phyloP scores from a whole-genome alignment of 2,329 filamentous ascomycete genomes.

The Arachnomyces sp. region DNA sequence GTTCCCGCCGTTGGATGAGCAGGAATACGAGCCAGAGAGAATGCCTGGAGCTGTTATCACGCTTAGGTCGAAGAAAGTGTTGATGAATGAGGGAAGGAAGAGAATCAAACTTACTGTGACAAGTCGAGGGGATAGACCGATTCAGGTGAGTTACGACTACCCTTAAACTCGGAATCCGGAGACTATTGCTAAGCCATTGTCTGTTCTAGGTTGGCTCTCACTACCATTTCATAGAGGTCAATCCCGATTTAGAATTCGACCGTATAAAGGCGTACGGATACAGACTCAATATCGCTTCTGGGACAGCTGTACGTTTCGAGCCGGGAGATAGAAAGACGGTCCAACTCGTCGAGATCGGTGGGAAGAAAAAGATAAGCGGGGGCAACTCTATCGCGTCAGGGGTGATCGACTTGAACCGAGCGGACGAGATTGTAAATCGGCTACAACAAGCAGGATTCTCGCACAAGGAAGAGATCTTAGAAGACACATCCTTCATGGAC shows the following conservation, averaged over 20 bases:
- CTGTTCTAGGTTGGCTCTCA: slow-evolving; percentile 64
- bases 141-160: slow-evolving; percentile 55
- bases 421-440: slow-evolving; percentile 57
- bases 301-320: slow-evolving; percentile 88
- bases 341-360: slow-evolving; percentile 78
- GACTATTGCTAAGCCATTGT: no score
- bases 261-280: slow-evolving; percentile 73
- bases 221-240: slow-evolving; percentile 95
- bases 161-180: not conserved
- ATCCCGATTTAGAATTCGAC: slow-evolving; percentile 83
- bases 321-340: slow-evolving; percentile 89
- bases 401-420: slow-evolving; percentile 54
- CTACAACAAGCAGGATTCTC: slow-evolving; percentile 68
- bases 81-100: slow-evolving; percentile 64
- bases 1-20: slow-evolving; percentile 58
- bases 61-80: slow-evolving; percentile 57
- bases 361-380: slow-evolving; percentile 68
- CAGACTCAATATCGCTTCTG: slow-evolving; percentile 80
- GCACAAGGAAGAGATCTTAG: slow-evolving; percentile 60
- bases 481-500: slow-evolving; percentile 49
- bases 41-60: slow-evolving; percentile 74
- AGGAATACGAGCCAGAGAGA: slow-evolving; percentile 57
- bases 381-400: slow-evolving; percentile 76
- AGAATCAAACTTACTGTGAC: slow-evolving; percentile 68
- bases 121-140: slow-evolving; percentile 79